Evolutionary conservation across 257 asterid genomes (phyloP).

Genomic region (Capsicum rhomboideum): DNA sequence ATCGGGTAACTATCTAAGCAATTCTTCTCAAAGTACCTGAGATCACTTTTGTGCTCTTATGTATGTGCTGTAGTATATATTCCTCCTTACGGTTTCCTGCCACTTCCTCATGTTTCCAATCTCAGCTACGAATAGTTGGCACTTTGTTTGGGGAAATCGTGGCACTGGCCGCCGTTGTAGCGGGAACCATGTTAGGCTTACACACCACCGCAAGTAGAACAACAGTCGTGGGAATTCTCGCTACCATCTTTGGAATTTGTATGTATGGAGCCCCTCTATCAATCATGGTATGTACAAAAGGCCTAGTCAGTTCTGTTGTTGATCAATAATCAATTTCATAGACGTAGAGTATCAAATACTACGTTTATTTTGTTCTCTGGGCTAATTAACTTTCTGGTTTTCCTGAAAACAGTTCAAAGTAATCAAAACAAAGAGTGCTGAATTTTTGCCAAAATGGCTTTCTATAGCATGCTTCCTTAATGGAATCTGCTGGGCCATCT

Average conservation of each 20-base stretch:
- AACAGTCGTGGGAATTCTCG: slow-evolving; percentile 43
- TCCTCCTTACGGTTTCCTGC: not conserved
- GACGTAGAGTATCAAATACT: not conserved
- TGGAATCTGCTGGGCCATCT: slow-evolving; percentile 45
- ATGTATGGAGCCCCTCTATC: slow-evolving; percentile 64
- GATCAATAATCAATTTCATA: not conserved
- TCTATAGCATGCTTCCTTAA: slow-evolving; percentile 45
- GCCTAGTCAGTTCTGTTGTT: not conserved
- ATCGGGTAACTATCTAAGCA: slow-evolving; percentile 20
- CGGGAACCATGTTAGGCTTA: slow-evolving; percentile 23
- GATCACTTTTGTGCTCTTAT: not conserved
- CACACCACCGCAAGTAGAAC: slow-evolving; percentile 29
- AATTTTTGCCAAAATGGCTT: slow-evolving; percentile 54
- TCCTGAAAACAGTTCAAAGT: slow-evolving; percentile 24
- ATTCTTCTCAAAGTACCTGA: not conserved
- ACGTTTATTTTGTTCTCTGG: not conserved
- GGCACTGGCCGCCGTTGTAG: slow-evolving; percentile 8
- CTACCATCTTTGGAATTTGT: slow-evolving; percentile 41
- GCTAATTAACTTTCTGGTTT: not conserved
- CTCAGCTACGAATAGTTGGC: slow-evolving; percentile 20
- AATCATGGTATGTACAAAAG: slow-evolving; percentile 29
- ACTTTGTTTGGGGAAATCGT: slow-evolving; percentile 13
- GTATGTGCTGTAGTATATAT: not conserved
- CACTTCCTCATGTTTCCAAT: not conserved
- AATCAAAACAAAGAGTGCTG: slow-evolving; percentile 33